Conservation (phyloP, 106 monocot species). For the Dendrobium chrysotoxum region DNA sequence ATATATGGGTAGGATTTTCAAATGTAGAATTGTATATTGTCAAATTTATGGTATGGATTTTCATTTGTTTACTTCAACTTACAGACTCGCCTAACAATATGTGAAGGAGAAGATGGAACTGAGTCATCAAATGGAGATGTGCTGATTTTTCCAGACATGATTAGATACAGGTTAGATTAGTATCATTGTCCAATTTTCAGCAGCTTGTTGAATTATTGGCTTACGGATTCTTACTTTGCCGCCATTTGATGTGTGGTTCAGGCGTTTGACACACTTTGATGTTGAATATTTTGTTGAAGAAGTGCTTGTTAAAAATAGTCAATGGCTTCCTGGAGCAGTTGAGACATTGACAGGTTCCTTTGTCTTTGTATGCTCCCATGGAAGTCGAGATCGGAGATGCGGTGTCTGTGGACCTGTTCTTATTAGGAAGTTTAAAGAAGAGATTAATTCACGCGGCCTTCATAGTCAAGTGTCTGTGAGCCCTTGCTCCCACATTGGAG, state of each 20-base stretch:
- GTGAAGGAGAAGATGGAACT: slow-evolving; percentile 91
- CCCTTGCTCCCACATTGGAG: slow-evolving; percentile 86
- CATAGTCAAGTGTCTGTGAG: slow-evolving; percentile 63
- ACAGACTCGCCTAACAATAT: slow-evolving; percentile 84
- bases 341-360: slow-evolving; percentile 65
- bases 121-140: slow-evolving; percentile 97
- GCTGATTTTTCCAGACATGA: slow-evolving; percentile 95
- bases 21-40: neutral
- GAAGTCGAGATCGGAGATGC: slow-evolving; percentile 80
- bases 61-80: slow-evolving; percentile 4
- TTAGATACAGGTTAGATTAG: slow-evolving; percentile 76
- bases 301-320: slow-evolving; percentile 72
- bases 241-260: slow-evolving; percentile 16
- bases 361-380: slow-evolving; percentile 92
- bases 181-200: slow-evolving; percentile 6
- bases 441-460: slow-evolving; percentile 54
- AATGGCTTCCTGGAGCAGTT: slow-evolving; percentile 55
- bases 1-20: too few species aligned
- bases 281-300: slow-evolving; percentile 89
- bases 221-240: neutral
- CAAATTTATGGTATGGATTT: neutral
- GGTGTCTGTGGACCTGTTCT: slow-evolving; percentile 88
- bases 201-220: neutral
- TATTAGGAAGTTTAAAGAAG: slow-evolving; percentile 74
- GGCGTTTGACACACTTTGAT: slow-evolving; percentile 76